These are phyloP conservation scores for Protostelium mycophagum DNA, from an alignment of 78 protist genomes.

Conservation along the genomic window DNA sequence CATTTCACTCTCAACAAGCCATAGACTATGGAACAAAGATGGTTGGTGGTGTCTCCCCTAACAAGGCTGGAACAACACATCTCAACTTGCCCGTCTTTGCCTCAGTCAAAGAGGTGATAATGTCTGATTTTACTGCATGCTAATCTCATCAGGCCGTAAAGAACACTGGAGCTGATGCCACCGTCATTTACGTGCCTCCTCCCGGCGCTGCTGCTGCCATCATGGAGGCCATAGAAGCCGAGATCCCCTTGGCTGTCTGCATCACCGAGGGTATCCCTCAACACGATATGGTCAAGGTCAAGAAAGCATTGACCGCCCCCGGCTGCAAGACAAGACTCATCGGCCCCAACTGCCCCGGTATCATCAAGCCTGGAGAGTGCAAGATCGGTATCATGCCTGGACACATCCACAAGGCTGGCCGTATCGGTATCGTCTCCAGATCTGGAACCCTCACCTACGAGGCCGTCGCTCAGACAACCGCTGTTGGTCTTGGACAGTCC, in stretches of 20 bases:
- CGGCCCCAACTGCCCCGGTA: conserved; percentile 99
- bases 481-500: conserved; percentile 93
- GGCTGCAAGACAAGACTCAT: conserved; percentile 83
- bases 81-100: conserved; percentile 92
- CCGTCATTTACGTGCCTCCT: conserved; percentile 94
- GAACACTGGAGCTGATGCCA: conserved; percentile 87
- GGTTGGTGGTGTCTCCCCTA: conserved; percentile 97
- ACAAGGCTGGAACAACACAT: conserved; percentile 88
- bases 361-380: conserved; percentile 99
- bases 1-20: conserved; percentile 93
- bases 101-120: conserved; percentile 76
- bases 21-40: conserved; percentile 96
- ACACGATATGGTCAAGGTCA: conserved; percentile 80
- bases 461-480: conserved; percentile 98
- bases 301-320: conserved; percentile 52
- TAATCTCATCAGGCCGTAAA: conserved; percentile 65
- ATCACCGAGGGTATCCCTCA: conserved; percentile 98
- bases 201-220: conserved; percentile 87
- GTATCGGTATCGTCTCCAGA: conserved; percentile 97
- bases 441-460: conserved; percentile 99
- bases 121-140: background rate
- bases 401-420: conserved; percentile 94
- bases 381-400: conserved; percentile 99
- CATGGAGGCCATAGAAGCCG: conserved; percentile 93
- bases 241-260: conserved; percentile 88